Conservation (phyloP, 352 stramenopile genomes). For the Phytophthora niederhauseri region DNA sequence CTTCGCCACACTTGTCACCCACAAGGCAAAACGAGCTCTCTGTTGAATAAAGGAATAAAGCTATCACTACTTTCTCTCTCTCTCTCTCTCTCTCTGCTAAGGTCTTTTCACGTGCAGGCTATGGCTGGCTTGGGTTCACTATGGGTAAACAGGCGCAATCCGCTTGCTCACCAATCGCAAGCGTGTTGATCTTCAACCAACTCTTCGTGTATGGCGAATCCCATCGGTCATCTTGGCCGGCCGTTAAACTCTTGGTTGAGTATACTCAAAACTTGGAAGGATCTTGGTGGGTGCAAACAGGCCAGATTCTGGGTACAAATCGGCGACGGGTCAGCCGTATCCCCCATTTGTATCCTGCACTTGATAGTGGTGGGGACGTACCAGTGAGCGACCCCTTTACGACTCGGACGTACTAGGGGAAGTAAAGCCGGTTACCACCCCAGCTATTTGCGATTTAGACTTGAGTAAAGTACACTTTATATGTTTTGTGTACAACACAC, state of each 20-base stretch:
- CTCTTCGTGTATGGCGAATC: background rate
- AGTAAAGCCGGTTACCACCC: no score
- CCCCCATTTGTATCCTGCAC: no score
- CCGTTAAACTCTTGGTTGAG: background rate
- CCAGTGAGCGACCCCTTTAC: no score
- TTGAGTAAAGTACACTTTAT: no score
- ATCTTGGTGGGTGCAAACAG: background rate
- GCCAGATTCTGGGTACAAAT: background rate
- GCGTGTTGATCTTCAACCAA: background rate
- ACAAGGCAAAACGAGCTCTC: background rate
- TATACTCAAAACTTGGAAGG: background rate
- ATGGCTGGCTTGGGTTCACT: background rate
- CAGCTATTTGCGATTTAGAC: no score
- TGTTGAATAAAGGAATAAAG: background rate
- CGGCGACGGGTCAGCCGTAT: no score
- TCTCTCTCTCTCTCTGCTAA: background rate
- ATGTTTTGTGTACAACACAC: no score
- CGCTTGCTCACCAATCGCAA: background rate
- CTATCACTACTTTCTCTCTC: background rate
- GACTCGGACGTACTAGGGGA: no score
- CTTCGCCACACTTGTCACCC: background rate
- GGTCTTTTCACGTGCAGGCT: background rate
- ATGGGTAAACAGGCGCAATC: background rate
- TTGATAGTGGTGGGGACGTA: no score
- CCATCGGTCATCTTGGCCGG: background rate